Evolutionary conservation across 345 rosid genomes (phyloP).

Genomic region (Viola odorata): DNA sequence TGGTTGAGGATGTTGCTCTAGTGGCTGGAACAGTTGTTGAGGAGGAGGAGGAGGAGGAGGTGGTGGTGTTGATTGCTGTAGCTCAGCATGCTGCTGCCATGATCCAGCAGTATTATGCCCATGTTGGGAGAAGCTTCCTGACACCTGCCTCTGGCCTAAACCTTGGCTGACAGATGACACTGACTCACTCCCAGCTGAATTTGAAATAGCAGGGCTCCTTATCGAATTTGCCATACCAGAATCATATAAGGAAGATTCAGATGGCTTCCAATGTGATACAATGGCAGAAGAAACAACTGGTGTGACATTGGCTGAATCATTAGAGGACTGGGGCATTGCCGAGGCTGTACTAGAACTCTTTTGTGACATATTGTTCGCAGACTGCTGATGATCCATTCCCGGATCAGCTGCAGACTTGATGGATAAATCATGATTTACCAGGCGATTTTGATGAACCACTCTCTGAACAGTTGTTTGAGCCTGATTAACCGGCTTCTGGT

Average conservation of each 20-base stretch:
- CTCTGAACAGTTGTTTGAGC: constrained; percentile 50
- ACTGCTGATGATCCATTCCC: constrained; percentile 37
- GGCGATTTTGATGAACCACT: constrained; percentile 54
- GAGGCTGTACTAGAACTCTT: constrained; percentile 29
- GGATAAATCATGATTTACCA: constrained; percentile 36
- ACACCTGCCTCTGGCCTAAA: constrained; percentile 51
- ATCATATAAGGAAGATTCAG: constrained; percentile 47
- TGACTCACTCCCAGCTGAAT: constrained; percentile 47
- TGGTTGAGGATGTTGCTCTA: constrained; percentile 36
- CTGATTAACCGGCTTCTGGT: constrained; percentile 54
- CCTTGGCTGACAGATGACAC: constrained; percentile 42
- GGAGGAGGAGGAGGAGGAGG: constrained; percentile 16
- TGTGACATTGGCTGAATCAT: constrained; percentile 37
- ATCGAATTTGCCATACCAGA: constrained; percentile 30
- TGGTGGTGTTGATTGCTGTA: constrained; percentile 36
- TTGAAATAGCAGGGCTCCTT: constrained; percentile 35
- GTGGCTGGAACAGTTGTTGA: constrained; percentile 46
- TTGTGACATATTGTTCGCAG: constrained; percentile 34
- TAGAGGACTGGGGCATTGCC: constrained; percentile 37
- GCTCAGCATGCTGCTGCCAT: constrained; percentile 46
- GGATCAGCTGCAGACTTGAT: constrained; percentile 56
- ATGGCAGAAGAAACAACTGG: constrained; percentile 37
- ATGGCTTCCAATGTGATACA: constrained; percentile 45
- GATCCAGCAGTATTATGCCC: constrained; percentile 37
- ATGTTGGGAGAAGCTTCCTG: constrained; percentile 51